phyloP scores from a whole-genome alignment of 2,329 filamentous ascomycete species.

The Diaporthe sp. region DNA sequence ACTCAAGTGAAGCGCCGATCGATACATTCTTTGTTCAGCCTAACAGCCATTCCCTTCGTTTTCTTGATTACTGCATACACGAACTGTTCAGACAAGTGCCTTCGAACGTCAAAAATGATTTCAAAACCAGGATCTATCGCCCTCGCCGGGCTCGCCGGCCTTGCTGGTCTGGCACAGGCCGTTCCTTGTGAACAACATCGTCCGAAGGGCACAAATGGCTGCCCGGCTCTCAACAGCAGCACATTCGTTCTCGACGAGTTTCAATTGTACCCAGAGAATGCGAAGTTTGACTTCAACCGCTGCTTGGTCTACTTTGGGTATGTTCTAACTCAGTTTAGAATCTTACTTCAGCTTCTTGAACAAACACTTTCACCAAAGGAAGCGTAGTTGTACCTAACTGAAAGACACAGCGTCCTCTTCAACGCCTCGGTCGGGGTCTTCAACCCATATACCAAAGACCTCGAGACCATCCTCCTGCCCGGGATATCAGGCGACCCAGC shows the following conservation, averaged over 20 bases:
- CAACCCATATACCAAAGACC: conserved; percentile 45
- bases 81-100: not conserved
- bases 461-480: conserved; percentile 41
- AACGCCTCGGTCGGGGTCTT: conserved; percentile 48
- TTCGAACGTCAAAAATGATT: not conserved
- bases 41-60: not conserved
- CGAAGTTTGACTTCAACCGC: conserved; percentile 45
- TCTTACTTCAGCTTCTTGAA: not conserved
- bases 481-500: conserved; percentile 43
- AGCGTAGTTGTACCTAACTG: not conserved
- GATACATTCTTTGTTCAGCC: not conserved
- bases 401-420: conserved; percentile 41
- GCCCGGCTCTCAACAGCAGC: conserved; percentile 37
- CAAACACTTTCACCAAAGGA: too few species aligned
- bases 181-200: not conserved
- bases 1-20: not conserved
- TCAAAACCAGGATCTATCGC: not conserved
- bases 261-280: conserved; percentile 50
- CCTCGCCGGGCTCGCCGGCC: not conserved
- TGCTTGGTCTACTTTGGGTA: conserved; percentile 48
- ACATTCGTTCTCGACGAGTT: conserved; percentile 42
- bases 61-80: not conserved
- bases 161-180: not conserved
- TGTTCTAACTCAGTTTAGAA: not conserved
- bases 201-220: conserved; percentile 18